Evolutionary conservation across 495 filamentous ascomycete genomes (phyloP), one percentile per base, ranked within the genome.

Genomic region (Hypoxylon fragiforme): DNA sequence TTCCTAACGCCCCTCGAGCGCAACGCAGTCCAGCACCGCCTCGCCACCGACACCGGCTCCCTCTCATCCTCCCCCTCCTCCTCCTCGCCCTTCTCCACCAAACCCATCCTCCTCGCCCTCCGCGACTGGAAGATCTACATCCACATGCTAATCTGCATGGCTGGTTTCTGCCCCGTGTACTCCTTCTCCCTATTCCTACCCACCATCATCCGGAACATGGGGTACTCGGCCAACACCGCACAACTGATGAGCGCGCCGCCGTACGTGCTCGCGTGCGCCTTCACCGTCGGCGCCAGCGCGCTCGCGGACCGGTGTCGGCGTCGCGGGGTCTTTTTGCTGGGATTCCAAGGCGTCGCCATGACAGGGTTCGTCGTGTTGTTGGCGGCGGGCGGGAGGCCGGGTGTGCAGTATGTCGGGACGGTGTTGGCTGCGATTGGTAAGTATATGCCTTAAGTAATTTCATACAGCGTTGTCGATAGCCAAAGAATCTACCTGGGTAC

Each of bases 1-100:
- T 85, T 83, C 55, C 65, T 86, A 14, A 76, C 63, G 4, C 37
- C 64, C 1, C 61, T 72, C 8, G 84, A 87, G 57, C 69, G 73
- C 15, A 28, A 54, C 1, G 70, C 82, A 48, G 77, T 84, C 12
- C 26, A 77, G 11, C 68, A 71, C 34, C 72, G 81, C 15, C 70
- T 84, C 9, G 64, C 70, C 28, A 65, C 63, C 3, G 81, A 84
- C 44, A 72, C 83, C 53, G 85, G 86, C 63, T 81, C 81, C 7
- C 75, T 88, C 57, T 81, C 87, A 54, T 85, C 91, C 63, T 73
- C 86, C 45, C n/a, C n/a, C n/a, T n/a, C n/a, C n/a, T n/a, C n/a
- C n/a, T n/a, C n/a, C n/a, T n/a, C n/a, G n/a, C n/a, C n/a, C n/a
- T 89, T 88, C 67, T 74, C 85, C 63, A 78, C 84, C 70, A 71